Conservation (phyloP, 805 yeast species). For the Saturnispora ahearnii region DNA sequence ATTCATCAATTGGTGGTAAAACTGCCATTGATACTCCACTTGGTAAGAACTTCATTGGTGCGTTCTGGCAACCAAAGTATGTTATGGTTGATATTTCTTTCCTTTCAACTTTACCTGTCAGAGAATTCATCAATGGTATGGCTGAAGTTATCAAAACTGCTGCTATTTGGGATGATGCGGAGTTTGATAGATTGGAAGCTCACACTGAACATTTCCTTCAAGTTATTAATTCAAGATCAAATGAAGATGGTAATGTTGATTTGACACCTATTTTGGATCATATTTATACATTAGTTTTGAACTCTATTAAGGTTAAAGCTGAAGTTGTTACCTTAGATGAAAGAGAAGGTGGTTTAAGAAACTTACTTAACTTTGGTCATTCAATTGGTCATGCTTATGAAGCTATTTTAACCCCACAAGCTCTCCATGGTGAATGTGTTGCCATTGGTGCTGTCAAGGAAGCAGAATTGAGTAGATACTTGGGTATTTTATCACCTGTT, state of each 20-base stretch:
- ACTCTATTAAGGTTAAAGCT: constrained; percentile 85
- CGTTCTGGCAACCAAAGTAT: constrained; percentile 92
- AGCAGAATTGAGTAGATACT: constrained; percentile 89
- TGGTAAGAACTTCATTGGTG: constrained; percentile 93
- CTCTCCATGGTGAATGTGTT: constrained; percentile 98
- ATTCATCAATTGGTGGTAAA: constrained; percentile 95
- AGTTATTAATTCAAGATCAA: constrained; percentile 42
- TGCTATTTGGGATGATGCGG: constrained; percentile 91
- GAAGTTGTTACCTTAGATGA: constrained; percentile 91
- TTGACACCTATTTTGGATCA: constrained; percentile 63
- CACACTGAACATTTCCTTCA: constrained; percentile 62
- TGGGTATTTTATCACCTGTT: constrained; percentile 82
- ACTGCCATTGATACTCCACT: constrained; percentile 96
- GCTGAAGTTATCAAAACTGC: constrained; percentile 98
- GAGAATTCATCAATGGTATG: constrained; percentile 97
- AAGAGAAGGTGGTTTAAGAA: constrained; percentile 89
- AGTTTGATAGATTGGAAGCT: constrained; percentile 75
- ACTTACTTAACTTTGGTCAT: constrained; percentile 90
- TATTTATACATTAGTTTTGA: constrained; percentile 68
- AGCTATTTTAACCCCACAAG: constrained; percentile 94
- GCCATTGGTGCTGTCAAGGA: constrained; percentile 92
- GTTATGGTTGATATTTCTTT: constrained; percentile 84
- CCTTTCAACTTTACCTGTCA: constrained; percentile 76
- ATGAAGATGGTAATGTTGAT: constrained; percentile 43
- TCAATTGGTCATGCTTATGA: constrained; percentile 97